phyloP scores from a whole-genome alignment of 495 filamentous ascomycete genomes.

The Talaromyces proteolyticus region DNA sequence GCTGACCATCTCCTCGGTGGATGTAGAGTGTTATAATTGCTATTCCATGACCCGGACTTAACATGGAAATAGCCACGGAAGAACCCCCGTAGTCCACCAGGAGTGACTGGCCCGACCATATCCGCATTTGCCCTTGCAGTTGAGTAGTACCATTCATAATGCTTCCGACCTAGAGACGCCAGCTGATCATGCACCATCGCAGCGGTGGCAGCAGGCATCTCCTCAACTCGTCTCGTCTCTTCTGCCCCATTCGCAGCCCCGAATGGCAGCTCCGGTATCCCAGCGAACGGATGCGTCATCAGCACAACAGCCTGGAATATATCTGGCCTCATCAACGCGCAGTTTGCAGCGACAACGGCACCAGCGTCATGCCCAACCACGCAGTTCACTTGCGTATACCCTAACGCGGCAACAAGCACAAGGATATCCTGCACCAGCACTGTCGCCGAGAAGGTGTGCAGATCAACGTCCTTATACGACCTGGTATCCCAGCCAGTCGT shows the following conservation, averaged over 20 bases:
- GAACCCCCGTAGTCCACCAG: constrained; percentile 44
- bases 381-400: constrained; percentile 50
- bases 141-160: constrained; percentile 57
- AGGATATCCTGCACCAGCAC: constrained; percentile 58
- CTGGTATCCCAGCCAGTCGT: constrained; percentile 55
- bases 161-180: constrained; percentile 42
- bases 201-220: no score
- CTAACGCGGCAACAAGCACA: constrained; percentile 53
- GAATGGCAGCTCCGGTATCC: constrained; percentile 43
- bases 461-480: constrained; percentile 43
- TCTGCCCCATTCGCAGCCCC: no score
- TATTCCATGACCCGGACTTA: constrained; percentile 46
- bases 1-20: constrained; percentile 43
- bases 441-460: constrained; percentile 51
- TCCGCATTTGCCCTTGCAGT: constrained; percentile 36
- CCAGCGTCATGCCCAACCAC: constrained; percentile 60
- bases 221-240: no score
- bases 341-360: constrained; percentile 50
- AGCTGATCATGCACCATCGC: constrained; percentile 42
- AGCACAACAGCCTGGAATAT: constrained; percentile 50
- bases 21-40: constrained; percentile 39
- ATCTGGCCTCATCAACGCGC: constrained; percentile 58
- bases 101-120: constrained; percentile 37
- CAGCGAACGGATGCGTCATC: constrained; percentile 54
- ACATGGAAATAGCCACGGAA: constrained; percentile 53